A percentile compares a stretch with the other conserved stretches of the same genome.
phyloP scores from a whole-genome alignment of 257 asterid genomes.

The Gentiana dahurica region DNA sequence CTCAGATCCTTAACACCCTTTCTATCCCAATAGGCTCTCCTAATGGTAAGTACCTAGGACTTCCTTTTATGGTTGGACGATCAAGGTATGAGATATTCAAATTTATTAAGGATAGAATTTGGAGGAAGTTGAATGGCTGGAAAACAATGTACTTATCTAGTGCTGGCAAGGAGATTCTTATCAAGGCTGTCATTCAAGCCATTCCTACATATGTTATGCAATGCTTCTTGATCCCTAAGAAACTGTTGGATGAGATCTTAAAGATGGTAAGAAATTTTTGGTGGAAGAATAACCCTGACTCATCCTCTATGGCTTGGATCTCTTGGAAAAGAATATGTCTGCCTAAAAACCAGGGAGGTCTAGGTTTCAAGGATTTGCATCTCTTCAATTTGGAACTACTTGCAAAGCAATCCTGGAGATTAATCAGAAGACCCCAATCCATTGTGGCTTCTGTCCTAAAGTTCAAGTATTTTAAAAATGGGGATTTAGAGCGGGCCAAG shows the following conservation, averaged over 20 bases:
- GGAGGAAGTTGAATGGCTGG: background rate
- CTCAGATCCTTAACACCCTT: background rate
- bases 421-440: background rate
- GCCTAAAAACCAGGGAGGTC: background rate
- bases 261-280: background rate
- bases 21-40: background rate
- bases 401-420: background rate
- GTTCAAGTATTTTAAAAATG: background rate
- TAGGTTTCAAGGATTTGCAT: background rate
- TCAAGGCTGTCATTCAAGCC: background rate
- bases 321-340: background rate
- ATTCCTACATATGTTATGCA: background rate
- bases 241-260: background rate
- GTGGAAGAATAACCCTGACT: too few species aligned
- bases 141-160: background rate
- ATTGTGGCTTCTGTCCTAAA: background rate
- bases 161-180: background rate
- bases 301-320: background rate
- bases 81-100: background rate
- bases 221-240: background rate
- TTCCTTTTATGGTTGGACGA: background rate
- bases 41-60: background rate
- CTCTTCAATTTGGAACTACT: background rate
- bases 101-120: background rate
- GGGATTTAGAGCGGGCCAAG: background rate